A percentile compares a stretch with the other conserved stretches of the same genome.
phyloP scores from a whole-genome alignment of 2,329 filamentous ascomycete species.

The Pyrenophora teres region DNA sequence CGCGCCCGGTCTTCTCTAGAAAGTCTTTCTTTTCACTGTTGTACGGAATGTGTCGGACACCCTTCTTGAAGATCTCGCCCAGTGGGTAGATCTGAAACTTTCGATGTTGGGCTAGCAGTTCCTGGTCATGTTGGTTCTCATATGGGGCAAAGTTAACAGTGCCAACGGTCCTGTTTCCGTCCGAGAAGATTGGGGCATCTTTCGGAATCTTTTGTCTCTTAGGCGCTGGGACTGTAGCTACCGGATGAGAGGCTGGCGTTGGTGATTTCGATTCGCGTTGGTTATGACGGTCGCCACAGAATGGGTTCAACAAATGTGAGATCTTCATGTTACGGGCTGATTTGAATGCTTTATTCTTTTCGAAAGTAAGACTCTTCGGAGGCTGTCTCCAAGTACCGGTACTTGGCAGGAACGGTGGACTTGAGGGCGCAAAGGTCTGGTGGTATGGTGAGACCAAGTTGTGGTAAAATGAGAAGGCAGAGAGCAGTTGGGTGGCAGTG shows the following conservation, averaged over 20 bases:
- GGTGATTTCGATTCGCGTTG: constrained; percentile 21
- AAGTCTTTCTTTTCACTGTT: constrained; percentile 94
- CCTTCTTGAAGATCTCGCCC: constrained; percentile 59
- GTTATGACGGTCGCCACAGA: constrained; percentile 23
- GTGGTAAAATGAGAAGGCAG: constrained; percentile 29
- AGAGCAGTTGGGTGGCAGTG: constrained; percentile 25
- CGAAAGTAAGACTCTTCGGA: constrained; percentile 8
- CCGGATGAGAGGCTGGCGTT: constrained; percentile 11
- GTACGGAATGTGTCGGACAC: constrained; percentile 77
- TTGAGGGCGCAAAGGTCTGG: constrained; percentile 23
- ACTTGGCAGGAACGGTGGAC: constrained; percentile 19
- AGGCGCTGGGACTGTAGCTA: constrained; percentile 11
- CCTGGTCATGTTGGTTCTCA: constrained; percentile 62
- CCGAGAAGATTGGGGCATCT: constrained; percentile 66
- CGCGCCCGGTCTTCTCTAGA: constrained; percentile 80
- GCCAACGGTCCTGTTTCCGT: constrained; percentile 64
- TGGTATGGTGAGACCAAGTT: constrained; percentile 22
- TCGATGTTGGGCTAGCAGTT: constrained; percentile 62
- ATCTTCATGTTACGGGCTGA: constrained; percentile 44
- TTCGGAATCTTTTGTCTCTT: constrained; percentile 65
- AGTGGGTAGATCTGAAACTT: constrained; percentile 70
- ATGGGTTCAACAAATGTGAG: constrained; percentile 48
- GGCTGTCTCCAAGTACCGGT: constrained; percentile 23
- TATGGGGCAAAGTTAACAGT: constrained; percentile 74
- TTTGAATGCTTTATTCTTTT: background rate